Base-by-base conservation (phyloP, 2,329 filamentous ascomycete genomes). In the Triangularia setosa region DNA sequence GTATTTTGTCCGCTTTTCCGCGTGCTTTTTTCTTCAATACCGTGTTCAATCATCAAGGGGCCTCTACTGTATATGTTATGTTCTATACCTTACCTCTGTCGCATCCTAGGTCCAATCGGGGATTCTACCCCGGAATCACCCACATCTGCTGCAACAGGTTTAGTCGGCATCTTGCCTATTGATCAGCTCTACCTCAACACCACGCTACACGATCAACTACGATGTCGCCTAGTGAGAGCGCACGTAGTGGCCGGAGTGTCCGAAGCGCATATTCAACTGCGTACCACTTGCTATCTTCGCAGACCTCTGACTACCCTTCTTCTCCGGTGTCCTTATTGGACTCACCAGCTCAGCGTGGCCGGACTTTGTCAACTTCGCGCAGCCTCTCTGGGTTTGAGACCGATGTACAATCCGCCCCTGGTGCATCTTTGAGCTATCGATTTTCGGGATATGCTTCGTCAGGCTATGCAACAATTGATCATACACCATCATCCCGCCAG, bases 221-320 rank as follows among this genome's bases (percentile, higher is more conserved):
- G 35, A 69, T 69, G 68, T 57, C 65, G 16, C 30, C 60, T 30
- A 16, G 62, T 24, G 63, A 65, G 23, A 69, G 62, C 33, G 48
- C 59, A 11, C 61, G 53, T 24, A 63, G 65, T 18, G 64, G 28
- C n/a, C 57, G 33, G 11, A 59, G 27, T 40, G 28, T 14, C 23
- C 60, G 59, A 28, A 61, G 65, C 28, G 61, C 65, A 23, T 68
- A 68, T 48, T 72, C 70, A 12, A 68, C 62, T n/a, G 61, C 40
- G 1, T 72, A 68, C 3, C 68, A 67, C 52, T 40, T 70, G 27
- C 55, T 66, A 7, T 70, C 70, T 5, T 69, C 69, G 11, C 63
- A 62, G 35, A 69, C 64, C 56, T 44, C 58, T 1, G 62, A 48
- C 21, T 54, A 60, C 12, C 54, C 60, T 27, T 24, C 52, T 18